Percentiles rank a stretch among this genome's conserved stretches.
Evolutionary conservation across 2,329 filamentous ascomycete genomes (phyloP).

Genomic region (Colletotrichum orbiculare): DNA sequence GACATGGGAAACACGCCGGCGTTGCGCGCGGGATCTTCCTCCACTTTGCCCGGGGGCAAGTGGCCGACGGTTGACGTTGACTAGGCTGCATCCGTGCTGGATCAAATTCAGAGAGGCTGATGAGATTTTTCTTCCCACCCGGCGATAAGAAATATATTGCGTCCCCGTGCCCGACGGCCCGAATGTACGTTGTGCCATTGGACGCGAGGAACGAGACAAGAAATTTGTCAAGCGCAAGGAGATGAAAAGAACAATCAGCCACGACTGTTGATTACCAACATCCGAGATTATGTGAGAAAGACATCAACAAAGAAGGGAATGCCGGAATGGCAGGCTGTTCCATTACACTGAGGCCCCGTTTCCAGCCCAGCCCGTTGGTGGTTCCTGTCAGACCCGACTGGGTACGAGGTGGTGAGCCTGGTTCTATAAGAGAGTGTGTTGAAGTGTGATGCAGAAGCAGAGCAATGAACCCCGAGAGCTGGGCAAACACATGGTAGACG

Average conservation of each 20-base stretch:
- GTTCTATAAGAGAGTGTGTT: slow-evolving; percentile 1
- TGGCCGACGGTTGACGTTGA: slow-evolving; percentile 6
- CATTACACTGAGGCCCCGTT: too few relatives aligned
- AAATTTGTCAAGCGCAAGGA: background rate
- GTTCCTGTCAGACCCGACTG: background rate
- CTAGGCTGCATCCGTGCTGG: slow-evolving; percentile 22
- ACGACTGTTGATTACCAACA: slow-evolving; percentile 11
- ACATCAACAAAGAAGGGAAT: too few relatives aligned
- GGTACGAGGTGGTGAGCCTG: slow-evolving; percentile 15
- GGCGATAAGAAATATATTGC: slow-evolving; percentile 22
- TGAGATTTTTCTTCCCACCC: slow-evolving; percentile 17
- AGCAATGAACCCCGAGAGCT: slow-evolving; percentile 28
- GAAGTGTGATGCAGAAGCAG: slow-evolving; percentile 27
- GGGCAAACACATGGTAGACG: slow-evolving; percentile 23
- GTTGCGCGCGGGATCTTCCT: slow-evolving; percentile 29
- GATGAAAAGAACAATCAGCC: background rate
- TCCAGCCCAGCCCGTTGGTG: too few relatives aligned
- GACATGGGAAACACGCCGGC: slow-evolving; percentile 11
- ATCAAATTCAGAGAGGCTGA: slow-evolving; percentile 14
- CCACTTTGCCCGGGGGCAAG: slow-evolving; percentile 9
- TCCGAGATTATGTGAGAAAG: too few relatives aligned
- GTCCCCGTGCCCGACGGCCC: slow-evolving; percentile 15
- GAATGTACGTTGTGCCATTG: slow-evolving; percentile 14
- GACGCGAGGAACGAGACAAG: background rate
- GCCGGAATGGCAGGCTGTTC: too few relatives aligned